A percentile compares a stretch with the other conserved stretches of the same genome.
phyloP scores from a whole-genome alignment of 2,329 filamentous ascomycete genomes.

The Fusarium buharicum region DNA sequence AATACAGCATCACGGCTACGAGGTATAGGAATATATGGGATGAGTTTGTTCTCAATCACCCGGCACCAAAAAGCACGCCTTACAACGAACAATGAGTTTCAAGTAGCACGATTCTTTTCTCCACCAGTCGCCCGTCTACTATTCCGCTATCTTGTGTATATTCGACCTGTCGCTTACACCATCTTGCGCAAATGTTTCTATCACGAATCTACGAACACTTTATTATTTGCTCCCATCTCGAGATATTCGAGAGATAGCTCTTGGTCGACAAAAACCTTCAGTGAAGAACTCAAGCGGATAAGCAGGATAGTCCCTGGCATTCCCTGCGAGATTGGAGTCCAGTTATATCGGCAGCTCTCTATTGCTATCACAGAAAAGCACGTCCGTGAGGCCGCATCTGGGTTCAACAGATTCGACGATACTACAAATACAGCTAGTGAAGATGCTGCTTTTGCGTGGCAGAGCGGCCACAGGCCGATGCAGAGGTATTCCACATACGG shows the following conservation, averaged over 20 bases:
- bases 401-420: constrained; percentile 11
- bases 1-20: too few species aligned
- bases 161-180: background rate
- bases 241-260: too few species aligned
- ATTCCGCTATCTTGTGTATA: constrained; percentile 13
- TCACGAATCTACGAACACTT: background rate
- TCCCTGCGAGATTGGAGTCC: too few species aligned
- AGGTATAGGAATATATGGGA: too few species aligned
- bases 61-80: background rate
- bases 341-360: too few species aligned
- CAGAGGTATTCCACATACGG: constrained; percentile 8
- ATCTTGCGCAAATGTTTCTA: constrained; percentile 10
- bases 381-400: too few species aligned
- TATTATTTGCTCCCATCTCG: too few species aligned
- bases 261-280: too few species aligned
- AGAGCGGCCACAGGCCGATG: constrained; percentile 3
- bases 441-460: constrained; percentile 7
- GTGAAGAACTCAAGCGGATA: too few species aligned
- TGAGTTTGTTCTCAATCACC: too few species aligned
- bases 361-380: too few species aligned
- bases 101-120: constrained; percentile 14
- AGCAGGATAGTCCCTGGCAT: too few species aligned
- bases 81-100: constrained; percentile 5
- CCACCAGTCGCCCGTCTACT: background rate
- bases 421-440: background rate